A percentile compares a stretch with the other conserved stretches of the same genome.
Evolutionary conservation across 208 protist genomes (phyloP).

Genomic region (Leishmania lainsoni): DNA sequence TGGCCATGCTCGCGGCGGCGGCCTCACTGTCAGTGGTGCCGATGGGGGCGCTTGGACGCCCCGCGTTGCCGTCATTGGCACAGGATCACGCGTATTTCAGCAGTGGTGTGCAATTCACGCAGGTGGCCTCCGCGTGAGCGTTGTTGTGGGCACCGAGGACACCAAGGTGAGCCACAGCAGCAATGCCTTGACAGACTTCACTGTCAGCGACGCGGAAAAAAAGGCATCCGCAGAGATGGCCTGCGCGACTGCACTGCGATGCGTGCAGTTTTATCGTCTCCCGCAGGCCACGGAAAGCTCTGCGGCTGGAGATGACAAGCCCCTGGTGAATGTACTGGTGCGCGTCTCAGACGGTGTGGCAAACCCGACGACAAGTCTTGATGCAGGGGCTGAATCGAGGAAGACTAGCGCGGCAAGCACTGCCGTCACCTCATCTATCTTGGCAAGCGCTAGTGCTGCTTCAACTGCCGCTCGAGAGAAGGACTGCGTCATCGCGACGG

Average conservation of each 20-base stretch:
- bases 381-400: not conserved
- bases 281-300: not conserved
- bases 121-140: slow-evolving; percentile 21
- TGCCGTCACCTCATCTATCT: not conserved
- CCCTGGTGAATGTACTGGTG: slow-evolving; percentile 10
- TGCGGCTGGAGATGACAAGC: not conserved
- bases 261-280: slow-evolving; percentile 13
- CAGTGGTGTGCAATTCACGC: slow-evolving; percentile 31
- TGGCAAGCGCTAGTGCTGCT: not conserved
- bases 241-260: slow-evolving; percentile 20
- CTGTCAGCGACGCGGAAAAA: not conserved
- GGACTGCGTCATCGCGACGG: slow-evolving; percentile 17
- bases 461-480: not conserved
- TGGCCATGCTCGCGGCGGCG: not conserved
- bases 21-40: not conserved
- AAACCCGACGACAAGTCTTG: not conserved
- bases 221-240: slow-evolving; percentile 25
- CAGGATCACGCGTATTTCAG: not conserved
- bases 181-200: not conserved
- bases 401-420: not conserved
- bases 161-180: slow-evolving; percentile 1
- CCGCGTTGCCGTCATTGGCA: slow-evolving; percentile 29
- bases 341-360: not conserved
- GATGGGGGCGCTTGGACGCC: slow-evolving; percentile 11
- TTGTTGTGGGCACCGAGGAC: slow-evolving; percentile 28